phyloP scores from a whole-genome alignment of 2,329 filamentous ascomycete genomes.

The Colletotrichum filicis region DNA sequence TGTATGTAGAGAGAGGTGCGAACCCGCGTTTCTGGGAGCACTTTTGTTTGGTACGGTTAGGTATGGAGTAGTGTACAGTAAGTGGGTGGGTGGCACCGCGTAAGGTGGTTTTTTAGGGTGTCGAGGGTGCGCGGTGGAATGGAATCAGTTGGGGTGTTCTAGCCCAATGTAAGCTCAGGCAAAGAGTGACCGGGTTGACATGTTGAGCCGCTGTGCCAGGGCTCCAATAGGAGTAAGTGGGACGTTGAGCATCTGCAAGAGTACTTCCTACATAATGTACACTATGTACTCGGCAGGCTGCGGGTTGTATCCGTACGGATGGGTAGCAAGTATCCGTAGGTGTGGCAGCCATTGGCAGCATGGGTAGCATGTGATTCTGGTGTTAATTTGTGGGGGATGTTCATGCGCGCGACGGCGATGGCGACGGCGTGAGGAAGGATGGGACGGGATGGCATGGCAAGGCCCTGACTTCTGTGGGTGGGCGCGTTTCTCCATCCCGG shows the following conservation, averaged over 20 bases:
- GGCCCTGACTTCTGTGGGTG: not conserved
- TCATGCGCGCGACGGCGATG: constrained; percentile 21
- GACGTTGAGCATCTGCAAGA: constrained; percentile 12
- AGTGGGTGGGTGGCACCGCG: not conserved
- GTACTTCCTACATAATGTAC: no score
- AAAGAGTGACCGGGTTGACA: constrained; percentile 20
- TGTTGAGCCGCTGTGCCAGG: constrained; percentile 34
- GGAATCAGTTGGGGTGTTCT: constrained; percentile 11
- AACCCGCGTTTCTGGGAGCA: not conserved
- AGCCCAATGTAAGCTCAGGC: not conserved
- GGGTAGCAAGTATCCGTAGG: no score
- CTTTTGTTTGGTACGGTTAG: not conserved
- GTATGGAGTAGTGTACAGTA: not conserved
- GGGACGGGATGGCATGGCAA: constrained; percentile 1
- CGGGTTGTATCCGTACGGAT: no score
- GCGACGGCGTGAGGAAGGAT: not conserved
- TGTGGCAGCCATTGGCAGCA: not conserved
- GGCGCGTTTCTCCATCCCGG: not conserved
- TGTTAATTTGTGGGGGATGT: constrained; percentile 32
- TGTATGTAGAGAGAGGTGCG: not conserved
- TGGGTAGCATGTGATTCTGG: constrained; percentile 31
- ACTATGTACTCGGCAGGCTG: not conserved
- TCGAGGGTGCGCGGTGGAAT: not conserved
- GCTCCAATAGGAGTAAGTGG: constrained; percentile 30
- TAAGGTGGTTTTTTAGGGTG: not conserved